phyloP scores from a whole-genome alignment of 768 basidiomycete genomes.

The Tephrocybe sp. region DNA sequence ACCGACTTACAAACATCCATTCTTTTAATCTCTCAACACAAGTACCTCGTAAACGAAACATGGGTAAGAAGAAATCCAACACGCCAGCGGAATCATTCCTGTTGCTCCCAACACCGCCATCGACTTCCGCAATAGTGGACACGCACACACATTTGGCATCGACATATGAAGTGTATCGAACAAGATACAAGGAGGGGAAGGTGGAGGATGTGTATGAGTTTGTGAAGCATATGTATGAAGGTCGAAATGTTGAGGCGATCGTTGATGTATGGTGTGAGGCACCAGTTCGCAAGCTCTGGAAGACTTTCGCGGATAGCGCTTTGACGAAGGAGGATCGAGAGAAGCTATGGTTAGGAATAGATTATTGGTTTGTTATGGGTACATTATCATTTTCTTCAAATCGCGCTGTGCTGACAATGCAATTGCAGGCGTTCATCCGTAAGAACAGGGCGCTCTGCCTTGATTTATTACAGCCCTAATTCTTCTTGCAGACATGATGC shows the following conservation, averaged over 20 bases:
- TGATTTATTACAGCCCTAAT: background rate
- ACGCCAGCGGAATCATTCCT: constrained; percentile 35
- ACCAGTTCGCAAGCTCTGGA: constrained; percentile 61
- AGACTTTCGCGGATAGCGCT: constrained; percentile 71
- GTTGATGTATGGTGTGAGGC: constrained; percentile 92
- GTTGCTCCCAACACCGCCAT: constrained; percentile 35
- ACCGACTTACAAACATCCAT: background rate
- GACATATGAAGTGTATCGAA: constrained; percentile 62
- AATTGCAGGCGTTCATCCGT: constrained; percentile 73
- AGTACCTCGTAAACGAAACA: constrained; percentile 17
- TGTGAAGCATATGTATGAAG: constrained; percentile 56
- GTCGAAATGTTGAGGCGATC: constrained; percentile 57
- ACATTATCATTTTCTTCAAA: no score
- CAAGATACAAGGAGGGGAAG: constrained; percentile 57
- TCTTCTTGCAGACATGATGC: constrained; percentile 59
- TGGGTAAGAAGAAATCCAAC: constrained; percentile 39
- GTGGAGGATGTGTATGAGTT: constrained; percentile 65
- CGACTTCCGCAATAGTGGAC: constrained; percentile 56
- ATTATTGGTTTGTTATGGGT: constrained; percentile 88
- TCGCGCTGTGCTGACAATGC: no score
- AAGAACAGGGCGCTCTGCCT: constrained; percentile 26
- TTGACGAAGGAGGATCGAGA: constrained; percentile 44
- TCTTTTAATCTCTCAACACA: background rate
- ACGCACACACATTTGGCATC: constrained; percentile 84
- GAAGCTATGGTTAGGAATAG: constrained; percentile 60